Conservation (phyloP, 768 basidiomycete species). For the Russula ochroleuca region DNA sequence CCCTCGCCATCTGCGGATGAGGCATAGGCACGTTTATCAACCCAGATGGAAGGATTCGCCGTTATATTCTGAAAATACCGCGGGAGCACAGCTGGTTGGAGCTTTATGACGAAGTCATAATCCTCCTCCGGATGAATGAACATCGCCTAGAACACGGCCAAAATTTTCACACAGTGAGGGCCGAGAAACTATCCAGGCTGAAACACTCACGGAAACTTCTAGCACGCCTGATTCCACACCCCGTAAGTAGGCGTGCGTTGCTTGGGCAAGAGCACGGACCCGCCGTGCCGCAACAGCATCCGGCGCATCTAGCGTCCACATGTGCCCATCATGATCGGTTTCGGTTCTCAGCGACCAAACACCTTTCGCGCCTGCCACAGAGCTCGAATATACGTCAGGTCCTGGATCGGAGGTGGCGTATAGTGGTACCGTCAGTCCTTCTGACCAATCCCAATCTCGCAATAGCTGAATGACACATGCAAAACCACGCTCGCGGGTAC, state of each 20-base stretch:
- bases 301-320: slow-evolving; percentile 72
- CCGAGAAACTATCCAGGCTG: slow-evolving; percentile 37
- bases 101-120: slow-evolving; percentile 80
- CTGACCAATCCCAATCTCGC: slow-evolving; percentile 80
- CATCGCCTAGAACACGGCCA: slow-evolving; percentile 50
- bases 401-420: slow-evolving; percentile 43
- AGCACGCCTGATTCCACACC: slow-evolving; percentile 47
- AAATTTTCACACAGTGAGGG: background rate
- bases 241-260: slow-evolving; percentile 59
- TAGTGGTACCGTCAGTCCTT: slow-evolving; percentile 69
- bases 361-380: slow-evolving; percentile 41
- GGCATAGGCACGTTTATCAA: slow-evolving; percentile 45
- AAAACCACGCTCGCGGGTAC: slow-evolving; percentile 78
- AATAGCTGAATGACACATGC: slow-evolving; percentile 67
- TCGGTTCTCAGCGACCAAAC: slow-evolving; percentile 82
- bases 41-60: slow-evolving; percentile 47
- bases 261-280: slow-evolving; percentile 66
- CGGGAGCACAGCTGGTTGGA: slow-evolving; percentile 60
- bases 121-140: slow-evolving; percentile 80
- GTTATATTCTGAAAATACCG: slow-evolving; percentile 71
- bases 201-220: slow-evolving; percentile 40
- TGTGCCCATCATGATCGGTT: slow-evolving; percentile 62
- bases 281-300: slow-evolving; percentile 70
- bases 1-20: slow-evolving; percentile 31
- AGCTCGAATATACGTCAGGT: slow-evolving; percentile 28